Percentiles rank a stretch among this genome's conserved stretches.
phyloP scores from a whole-genome alignment of 2,329 filamentous ascomycete species.

The Capronia coronata region DNA sequence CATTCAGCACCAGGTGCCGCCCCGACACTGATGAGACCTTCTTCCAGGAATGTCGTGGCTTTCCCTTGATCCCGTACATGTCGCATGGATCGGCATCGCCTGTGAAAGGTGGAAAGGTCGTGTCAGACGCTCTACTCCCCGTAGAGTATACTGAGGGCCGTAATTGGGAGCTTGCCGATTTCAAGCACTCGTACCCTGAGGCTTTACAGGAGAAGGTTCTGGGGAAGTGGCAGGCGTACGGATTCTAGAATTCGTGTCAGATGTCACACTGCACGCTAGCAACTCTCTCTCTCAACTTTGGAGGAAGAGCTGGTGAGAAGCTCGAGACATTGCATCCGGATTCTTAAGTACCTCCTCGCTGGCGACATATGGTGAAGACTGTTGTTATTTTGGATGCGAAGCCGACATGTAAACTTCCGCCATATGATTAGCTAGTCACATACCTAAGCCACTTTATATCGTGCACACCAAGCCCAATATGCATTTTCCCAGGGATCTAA shows the following conservation, averaged over 20 bases:
- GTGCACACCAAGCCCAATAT: too few species aligned
- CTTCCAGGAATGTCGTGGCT: slow-evolving; percentile 42
- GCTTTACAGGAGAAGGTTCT: slow-evolving; percentile 38
- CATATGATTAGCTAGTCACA: too few species aligned
- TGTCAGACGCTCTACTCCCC: slow-evolving; percentile 42
- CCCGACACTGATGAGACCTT: slow-evolving; percentile 41
- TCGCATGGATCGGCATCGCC: slow-evolving; percentile 36
- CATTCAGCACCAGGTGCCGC: slow-evolving; percentile 45
- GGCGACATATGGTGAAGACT: too few species aligned
- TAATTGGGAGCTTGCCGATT: slow-evolving; percentile 33
- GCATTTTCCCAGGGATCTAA: too few species aligned
- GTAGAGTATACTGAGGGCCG: slow-evolving; percentile 38
- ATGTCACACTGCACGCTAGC: too few species aligned
- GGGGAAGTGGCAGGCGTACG: slow-evolving; percentile 34
- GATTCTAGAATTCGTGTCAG: slow-evolving; percentile 23
- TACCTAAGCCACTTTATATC: too few species aligned
- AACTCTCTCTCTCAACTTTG: too few species aligned
- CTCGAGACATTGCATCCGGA: too few species aligned
- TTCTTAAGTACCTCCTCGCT: too few species aligned
- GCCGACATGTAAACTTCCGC: too few species aligned
- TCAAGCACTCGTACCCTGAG: slow-evolving; percentile 36
- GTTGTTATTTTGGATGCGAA: too few species aligned
- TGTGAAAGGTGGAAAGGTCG: slow-evolving; percentile 41
- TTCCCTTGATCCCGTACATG: slow-evolving; percentile 46
- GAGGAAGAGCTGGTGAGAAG: too few species aligned